Evolutionary conservation across 1,139 yeast genomes (phyloP), one percentile per base, ranked within the genome.

Genomic region (Scheffersomyces stambukii): DNA sequence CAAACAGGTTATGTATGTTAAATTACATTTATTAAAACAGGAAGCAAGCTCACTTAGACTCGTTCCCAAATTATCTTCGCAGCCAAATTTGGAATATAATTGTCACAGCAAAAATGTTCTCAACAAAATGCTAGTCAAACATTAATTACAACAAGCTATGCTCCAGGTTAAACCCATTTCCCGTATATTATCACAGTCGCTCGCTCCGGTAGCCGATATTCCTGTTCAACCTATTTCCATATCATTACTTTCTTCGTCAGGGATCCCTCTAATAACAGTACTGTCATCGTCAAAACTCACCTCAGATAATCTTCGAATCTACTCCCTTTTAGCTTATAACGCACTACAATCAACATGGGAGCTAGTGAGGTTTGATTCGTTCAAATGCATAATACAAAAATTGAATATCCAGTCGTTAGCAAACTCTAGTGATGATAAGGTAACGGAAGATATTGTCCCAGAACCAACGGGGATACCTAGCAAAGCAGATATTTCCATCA

Each of bases 91-190:
- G n/a, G n/a, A n/a, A n/a, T n/a, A n/a, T n/a, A n/a, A n/a, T n/a
- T n/a, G n/a, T n/a, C n/a, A n/a, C n/a, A n/a, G n/a, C n/a, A n/a
- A n/a, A n/a, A n/a, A n/a, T n/a, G n/a, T n/a, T 25, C 21, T 25
- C 13, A 20, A 29, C 26, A 17, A 13, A 6, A 24, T 8, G 14
- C 13, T 13, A 17, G 16, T 13, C 10, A 14, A 21, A 18, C 16
- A 10, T 22, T n/a, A 11, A 10, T 14, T 7, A 24, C 19, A 21
- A 16, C 16, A 23, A 10, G 20, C 23, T 4, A 72, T 73, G 79
- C 57, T 73, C 27, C 75, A 70, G 38, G 68, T 67, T 40, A 61
- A 58, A 34, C 66, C 66, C 35, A 59, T 73, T 24, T 53, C 72
- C 8, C 48, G 54, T 25, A 54, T 72, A 11, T 51, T 73, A 28